These are phyloP conservation scores for Tolypocladium amazonense DNA, from an alignment of 2,329 filamentous ascomycete genomes.

Conservation along the genomic window DNA sequence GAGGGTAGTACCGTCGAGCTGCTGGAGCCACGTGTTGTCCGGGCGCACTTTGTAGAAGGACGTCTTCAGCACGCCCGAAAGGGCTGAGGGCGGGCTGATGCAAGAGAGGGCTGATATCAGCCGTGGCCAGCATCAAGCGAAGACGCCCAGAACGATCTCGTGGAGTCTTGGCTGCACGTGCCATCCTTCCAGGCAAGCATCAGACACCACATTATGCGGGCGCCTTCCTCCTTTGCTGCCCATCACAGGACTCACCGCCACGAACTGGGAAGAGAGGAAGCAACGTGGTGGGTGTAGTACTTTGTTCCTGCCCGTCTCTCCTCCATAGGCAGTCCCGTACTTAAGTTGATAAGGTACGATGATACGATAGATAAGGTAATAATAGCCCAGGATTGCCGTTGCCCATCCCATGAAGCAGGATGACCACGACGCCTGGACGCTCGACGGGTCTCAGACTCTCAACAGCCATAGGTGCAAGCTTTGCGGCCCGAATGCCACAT, in stretches of 20 bases:
- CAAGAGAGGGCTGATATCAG: background rate
- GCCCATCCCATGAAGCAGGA: background rate
- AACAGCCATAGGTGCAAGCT: background rate
- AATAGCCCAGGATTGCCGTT: background rate
- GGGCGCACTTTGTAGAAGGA: background rate
- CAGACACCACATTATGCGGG: background rate
- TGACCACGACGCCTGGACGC: background rate
- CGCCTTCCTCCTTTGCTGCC: background rate
- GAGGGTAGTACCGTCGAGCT: background rate
- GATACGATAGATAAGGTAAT: background rate
- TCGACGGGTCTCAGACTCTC: background rate
- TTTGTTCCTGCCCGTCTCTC: background rate
- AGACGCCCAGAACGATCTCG: background rate
- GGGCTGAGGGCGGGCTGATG: background rate
- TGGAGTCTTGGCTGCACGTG: background rate
- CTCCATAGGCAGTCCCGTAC: background rate
- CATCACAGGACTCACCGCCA: background rate
- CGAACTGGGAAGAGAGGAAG: background rate
- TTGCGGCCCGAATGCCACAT: background rate
- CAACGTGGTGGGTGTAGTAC: background rate
- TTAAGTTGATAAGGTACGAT: no score
- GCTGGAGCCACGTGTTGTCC: background rate
- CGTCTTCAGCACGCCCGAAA: background rate
- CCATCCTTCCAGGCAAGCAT: background rate
- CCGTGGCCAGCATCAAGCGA: background rate